A percentile compares a stretch with the other conserved stretches of the same genome.
Evolutionary conservation across 345 rosid genomes (phyloP).

Genomic region (Aegle marmelos): DNA sequence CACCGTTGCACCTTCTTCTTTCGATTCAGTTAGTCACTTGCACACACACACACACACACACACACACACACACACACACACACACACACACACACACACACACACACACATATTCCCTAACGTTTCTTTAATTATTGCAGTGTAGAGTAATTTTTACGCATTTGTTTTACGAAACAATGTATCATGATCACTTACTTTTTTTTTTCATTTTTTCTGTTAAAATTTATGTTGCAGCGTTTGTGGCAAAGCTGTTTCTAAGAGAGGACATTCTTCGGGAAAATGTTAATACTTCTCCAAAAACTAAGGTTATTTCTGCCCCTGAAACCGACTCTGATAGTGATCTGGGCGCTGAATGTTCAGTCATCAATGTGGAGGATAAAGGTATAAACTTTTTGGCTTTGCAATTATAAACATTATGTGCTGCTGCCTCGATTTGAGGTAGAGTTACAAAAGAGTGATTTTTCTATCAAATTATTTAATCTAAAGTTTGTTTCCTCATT

Average conservation of each 20-base stretch:
- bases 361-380: conserved; percentile 10
- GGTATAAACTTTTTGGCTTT: conserved; percentile 25
- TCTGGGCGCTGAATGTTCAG: conserved; percentile 19
- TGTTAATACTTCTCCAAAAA: conserved; percentile 37
- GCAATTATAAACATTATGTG: neutral
- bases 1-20: neutral
- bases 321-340: conserved; percentile 16
- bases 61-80: too few relatives aligned
- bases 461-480: neutral
- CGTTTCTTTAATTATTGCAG: neutral
- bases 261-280: conserved; percentile 36
- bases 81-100: too few relatives aligned
- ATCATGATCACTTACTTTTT: neutral
- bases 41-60: too few relatives aligned
- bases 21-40: neutral
- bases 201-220: neutral
- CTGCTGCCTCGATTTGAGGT: neutral
- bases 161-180: neutral
- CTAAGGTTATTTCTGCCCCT: conserved; percentile 20
- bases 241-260: conserved; percentile 43
- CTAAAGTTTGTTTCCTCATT: neutral
- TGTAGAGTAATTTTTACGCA: neutral
- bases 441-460: neutral
- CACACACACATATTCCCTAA: too few relatives aligned
- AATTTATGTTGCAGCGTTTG: conserved; percentile 47